These are phyloP conservation scores for Toxoplasma gondii DNA, from an alignment of 169 alveolate genomes.

Conservation along the genomic window DNA sequence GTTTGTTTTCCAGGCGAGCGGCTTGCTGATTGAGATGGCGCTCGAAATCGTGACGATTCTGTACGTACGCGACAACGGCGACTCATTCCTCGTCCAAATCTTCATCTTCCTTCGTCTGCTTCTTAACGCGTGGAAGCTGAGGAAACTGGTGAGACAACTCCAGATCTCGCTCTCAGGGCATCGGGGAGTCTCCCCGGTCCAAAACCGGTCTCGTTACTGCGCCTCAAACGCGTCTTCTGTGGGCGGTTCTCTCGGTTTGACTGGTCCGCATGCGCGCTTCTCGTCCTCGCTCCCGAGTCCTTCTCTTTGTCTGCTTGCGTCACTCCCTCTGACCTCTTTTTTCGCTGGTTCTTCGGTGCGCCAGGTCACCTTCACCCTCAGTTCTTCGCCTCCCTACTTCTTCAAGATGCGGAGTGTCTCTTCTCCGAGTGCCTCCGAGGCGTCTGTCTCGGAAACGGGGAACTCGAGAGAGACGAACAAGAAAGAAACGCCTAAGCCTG, in stretches of 20 bases:
- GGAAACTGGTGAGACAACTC: background rate
- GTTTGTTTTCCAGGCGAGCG: conserved; percentile 8
- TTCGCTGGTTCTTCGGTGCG: background rate
- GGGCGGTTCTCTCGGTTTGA: background rate
- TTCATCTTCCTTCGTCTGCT: conserved; percentile 15
- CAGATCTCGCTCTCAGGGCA: too few relatives aligned
- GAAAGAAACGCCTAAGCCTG: background rate
- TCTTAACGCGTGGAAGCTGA: conserved; percentile 21
- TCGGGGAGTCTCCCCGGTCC: background rate
- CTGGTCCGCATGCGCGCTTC: background rate
- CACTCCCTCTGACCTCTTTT: background rate
- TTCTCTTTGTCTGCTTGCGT: too few relatives aligned
- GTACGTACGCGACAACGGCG: conserved; percentile 36
- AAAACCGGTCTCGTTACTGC: background rate
- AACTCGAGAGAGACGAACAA: background rate
- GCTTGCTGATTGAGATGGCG: conserved; percentile 20
- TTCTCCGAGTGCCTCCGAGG: background rate
- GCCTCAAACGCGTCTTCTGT: background rate
- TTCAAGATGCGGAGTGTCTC: background rate
- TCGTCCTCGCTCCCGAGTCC: background rate
- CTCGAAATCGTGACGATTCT: conserved; percentile 15
- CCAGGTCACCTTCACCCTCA: background rate
- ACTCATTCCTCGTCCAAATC: conserved; percentile 22
- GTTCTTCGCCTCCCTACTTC: conserved; percentile 19
- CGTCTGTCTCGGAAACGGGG: background rate